phyloP scores from a whole-genome alignment of 2,329 filamentous ascomycete genomes.

The Cladosporium phlei region DNA sequence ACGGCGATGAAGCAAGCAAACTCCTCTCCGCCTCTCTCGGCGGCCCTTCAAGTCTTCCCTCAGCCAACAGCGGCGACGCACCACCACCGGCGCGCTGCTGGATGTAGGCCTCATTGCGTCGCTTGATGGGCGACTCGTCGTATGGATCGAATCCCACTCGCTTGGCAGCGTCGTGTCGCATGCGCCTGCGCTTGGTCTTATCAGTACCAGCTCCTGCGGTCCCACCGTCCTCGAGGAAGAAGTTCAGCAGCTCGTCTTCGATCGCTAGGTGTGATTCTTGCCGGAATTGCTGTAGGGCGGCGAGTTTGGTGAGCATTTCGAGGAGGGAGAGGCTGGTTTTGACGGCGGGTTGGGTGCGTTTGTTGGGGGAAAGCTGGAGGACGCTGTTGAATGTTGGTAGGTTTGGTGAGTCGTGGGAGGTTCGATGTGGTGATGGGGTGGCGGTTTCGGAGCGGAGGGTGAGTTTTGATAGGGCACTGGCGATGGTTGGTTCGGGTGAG shows the following conservation, averaged over 20 bases:
- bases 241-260: constrained; percentile 80
- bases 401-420: constrained; percentile 25
- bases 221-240: constrained; percentile 71
- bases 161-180: constrained; percentile 56
- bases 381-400: constrained; percentile 15
- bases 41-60: not conserved
- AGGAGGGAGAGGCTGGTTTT: constrained; percentile 72
- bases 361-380: constrained; percentile 32
- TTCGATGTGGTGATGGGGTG: constrained; percentile 18
- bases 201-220: constrained; percentile 63
- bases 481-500: constrained; percentile 40
- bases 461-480: constrained; percentile 44
- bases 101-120: constrained; percentile 59
- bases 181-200: constrained; percentile 54
- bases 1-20: not conserved
- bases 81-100: not conserved
- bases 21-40: not conserved
- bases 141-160: constrained; percentile 68
- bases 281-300: constrained; percentile 85
- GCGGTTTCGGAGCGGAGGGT: constrained; percentile 34
- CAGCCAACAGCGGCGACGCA: not conserved
- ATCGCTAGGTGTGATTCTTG: constrained; percentile 86
- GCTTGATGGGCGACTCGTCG: constrained; percentile 65
- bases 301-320: constrained; percentile 81
- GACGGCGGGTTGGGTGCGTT: constrained; percentile 38